Percentiles rank a stretch among this genome's conserved stretches.
These are phyloP conservation scores for Coelastrella sp. DNA, from an alignment of 139 green algal genomes.

Conservation along the genomic window DNA sequence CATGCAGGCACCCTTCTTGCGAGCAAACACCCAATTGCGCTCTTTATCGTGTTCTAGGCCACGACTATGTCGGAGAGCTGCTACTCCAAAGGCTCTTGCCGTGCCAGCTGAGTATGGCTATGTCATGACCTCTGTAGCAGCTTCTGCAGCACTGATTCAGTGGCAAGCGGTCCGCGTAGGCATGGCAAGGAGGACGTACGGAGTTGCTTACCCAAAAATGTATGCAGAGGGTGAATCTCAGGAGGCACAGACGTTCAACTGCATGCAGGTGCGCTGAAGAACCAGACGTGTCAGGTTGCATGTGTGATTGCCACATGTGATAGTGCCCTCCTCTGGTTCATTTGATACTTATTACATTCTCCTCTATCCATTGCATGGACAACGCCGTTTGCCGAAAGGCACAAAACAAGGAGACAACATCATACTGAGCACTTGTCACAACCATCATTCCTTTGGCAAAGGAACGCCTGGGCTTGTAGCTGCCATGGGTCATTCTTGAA, in stretches of 20 bases:
- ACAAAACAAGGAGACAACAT: too few species aligned
- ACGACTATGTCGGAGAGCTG: not conserved
- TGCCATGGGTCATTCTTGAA: not conserved
- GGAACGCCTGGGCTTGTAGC: not conserved
- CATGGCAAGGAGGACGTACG: not conserved
- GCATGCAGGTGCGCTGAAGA: not conserved
- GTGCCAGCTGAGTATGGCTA: constrained; percentile 28
- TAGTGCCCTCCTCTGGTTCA: too few species aligned
- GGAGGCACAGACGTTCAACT: constrained; percentile 19
- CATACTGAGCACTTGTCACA: too few species aligned
- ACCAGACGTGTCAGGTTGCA: too few species aligned
- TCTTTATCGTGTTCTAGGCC: too few species aligned
- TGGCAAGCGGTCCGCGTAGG: constrained; percentile 25
- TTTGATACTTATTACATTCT: too few species aligned
- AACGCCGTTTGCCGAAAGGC: too few species aligned
- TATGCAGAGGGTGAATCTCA: constrained; percentile 2
- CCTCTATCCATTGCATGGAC: too few species aligned
- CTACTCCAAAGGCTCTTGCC: not conserved
- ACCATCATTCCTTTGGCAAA: not conserved
- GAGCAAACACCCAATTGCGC: too few species aligned
- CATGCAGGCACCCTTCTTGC: too few species aligned
- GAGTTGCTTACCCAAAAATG: constrained; percentile 8
- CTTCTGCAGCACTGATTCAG: constrained; percentile 26
- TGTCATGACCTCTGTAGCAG: constrained; percentile 9
- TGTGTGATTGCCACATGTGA: too few species aligned